Evolutionary conservation across 1,284 basidiomycete genomes (phyloP).

Genomic region (Schizopora paradoxa): DNA sequence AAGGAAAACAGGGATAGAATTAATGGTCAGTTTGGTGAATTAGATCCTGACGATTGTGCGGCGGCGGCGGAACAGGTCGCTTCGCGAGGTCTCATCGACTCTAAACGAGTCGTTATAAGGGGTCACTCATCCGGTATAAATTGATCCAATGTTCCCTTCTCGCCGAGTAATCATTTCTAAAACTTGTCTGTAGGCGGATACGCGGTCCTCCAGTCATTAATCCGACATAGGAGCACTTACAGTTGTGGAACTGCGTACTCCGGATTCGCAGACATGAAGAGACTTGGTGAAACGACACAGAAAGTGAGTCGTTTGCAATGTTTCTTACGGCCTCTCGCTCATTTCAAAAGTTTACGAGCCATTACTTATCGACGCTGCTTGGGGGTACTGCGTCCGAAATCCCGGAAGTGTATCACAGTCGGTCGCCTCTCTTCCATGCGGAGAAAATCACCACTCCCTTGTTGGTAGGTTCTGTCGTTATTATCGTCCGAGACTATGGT

Average conservation of each 20-base stretch:
- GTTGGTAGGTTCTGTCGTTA: slow-evolving; percentile 33
- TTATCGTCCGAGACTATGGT: neutral
- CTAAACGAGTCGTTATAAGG: too few species aligned
- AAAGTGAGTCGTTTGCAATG: slow-evolving; percentile 45
- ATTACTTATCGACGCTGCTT: slow-evolving; percentile 49
- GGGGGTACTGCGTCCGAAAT: slow-evolving; percentile 45
- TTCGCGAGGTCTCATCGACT: slow-evolving; percentile 32
- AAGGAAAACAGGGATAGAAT: slow-evolving; percentile 43
- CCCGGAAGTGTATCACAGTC: slow-evolving; percentile 42
- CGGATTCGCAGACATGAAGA: slow-evolving; percentile 50
- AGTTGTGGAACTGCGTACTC: slow-evolving; percentile 46
- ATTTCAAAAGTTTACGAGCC: slow-evolving; percentile 58
- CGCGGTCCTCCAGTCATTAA: slow-evolving; percentile 48
- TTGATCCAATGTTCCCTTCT: too few species aligned
- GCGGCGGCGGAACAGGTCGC: slow-evolving; percentile 45
- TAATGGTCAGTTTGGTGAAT: slow-evolving; percentile 58
- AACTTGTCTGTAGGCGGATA: slow-evolving; percentile 65
- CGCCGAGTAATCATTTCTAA: slow-evolving; percentile 16
- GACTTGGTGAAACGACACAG: slow-evolving; percentile 51
- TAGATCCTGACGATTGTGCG: slow-evolving; percentile 60
- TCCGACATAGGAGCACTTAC: slow-evolving; percentile 36
- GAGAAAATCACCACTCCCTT: slow-evolving; percentile 46
- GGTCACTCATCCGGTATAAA: too few species aligned
- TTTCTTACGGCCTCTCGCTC: slow-evolving; percentile 24
- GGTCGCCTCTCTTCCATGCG: slow-evolving; percentile 48